A percentile compares a stretch with the other conserved stretches of the same genome.
Evolutionary conservation across 1,284 basidiomycete species (phyloP).

Genomic region (Takashimella koratensis): DNA sequence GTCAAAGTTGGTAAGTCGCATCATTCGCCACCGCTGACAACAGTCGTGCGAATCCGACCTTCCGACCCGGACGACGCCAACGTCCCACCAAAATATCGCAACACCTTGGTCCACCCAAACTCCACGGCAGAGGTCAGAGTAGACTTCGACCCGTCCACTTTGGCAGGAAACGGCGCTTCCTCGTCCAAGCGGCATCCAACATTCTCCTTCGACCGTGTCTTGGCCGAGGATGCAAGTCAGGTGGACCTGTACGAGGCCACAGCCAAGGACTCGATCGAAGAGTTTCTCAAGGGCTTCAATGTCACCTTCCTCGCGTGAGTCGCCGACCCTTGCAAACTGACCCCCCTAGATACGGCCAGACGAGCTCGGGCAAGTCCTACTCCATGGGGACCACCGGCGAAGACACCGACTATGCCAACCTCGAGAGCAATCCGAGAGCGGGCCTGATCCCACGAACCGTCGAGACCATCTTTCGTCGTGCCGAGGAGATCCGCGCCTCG

Average conservation of each 20-base stretch:
- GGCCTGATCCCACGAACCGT: slow-evolving; percentile 96
- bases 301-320: slow-evolving; percentile 87
- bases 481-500: slow-evolving; percentile 70
- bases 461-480: slow-evolving; percentile 78
- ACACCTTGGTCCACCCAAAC: slow-evolving; percentile 74
- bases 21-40: not conserved
- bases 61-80: slow-evolving; percentile 77
- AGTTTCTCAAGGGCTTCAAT: slow-evolving; percentile 94
- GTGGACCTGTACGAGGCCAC: slow-evolving; percentile 77
- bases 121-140: slow-evolving; percentile 66
- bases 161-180: slow-evolving; percentile 52
- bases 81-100: slow-evolving; percentile 91
- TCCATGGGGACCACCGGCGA: slow-evolving; percentile 84
- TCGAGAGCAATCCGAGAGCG: slow-evolving; percentile 34
- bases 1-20: slow-evolving; percentile 41
- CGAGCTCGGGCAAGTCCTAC: slow-evolving; percentile 93
- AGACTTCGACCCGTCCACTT: slow-evolving; percentile 56
- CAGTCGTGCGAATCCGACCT: slow-evolving; percentile 90
- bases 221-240: slow-evolving; percentile 76
- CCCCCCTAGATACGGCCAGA: slow-evolving; percentile 70
- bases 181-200: slow-evolving; percentile 71
- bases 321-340: too few species aligned
- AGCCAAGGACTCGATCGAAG: slow-evolving; percentile 78
- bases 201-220: slow-evolving; percentile 93
- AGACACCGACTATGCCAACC: slow-evolving; percentile 68